Percentiles rank a stretch among this genome's conserved stretches.
These are phyloP conservation scores for Pilasporangium apinafurcum DNA, from an alignment of 352 stramenopile genomes.

Conservation along the genomic window DNA sequence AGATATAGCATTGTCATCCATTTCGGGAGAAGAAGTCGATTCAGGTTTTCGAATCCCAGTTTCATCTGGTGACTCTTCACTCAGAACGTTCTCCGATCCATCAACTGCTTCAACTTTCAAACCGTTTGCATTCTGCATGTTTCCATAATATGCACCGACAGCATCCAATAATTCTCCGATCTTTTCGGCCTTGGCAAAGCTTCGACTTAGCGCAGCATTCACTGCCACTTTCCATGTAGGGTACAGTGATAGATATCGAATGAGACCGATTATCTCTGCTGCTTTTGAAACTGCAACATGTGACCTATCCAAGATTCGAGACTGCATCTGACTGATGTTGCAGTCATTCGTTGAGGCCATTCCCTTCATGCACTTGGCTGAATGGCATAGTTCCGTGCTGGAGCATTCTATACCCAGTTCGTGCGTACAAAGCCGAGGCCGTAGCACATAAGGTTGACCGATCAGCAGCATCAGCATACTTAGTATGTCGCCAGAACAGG, in stretches of 20 bases:
- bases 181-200: conserved; percentile 43
- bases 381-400: conserved; percentile 56
- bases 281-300: conserved; percentile 52
- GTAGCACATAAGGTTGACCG: conserved; percentile 49
- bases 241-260: conserved; percentile 75
- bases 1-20: conserved; percentile 24
- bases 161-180: conserved; percentile 50
- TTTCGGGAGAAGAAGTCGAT: conserved; percentile 45
- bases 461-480: conserved; percentile 62
- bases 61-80: conserved; percentile 9
- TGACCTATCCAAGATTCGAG: conserved; percentile 9
- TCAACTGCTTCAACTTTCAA: conserved; percentile 3
- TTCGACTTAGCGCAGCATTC: conserved; percentile 48
- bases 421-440: conserved; percentile 70
- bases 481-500: conserved; percentile 28
- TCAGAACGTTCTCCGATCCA: conserved; percentile 13
- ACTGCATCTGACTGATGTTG: conserved; percentile 4
- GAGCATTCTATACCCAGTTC: conserved; percentile 73
- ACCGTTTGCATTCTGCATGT: conserved; percentile 1
- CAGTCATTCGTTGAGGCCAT: conserved; percentile 19
- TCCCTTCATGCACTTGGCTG: conserved; percentile 62
- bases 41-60: conserved; percentile 48
- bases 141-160: conserved; percentile 66
- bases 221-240: conserved; percentile 76
- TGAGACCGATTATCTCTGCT: conserved; percentile 51